A percentile compares a stretch with the other conserved stretches of the same genome.
Conservation (phyloP, 352 stramenopile genomes). For the Saprolegnia parasitica region DNA sequence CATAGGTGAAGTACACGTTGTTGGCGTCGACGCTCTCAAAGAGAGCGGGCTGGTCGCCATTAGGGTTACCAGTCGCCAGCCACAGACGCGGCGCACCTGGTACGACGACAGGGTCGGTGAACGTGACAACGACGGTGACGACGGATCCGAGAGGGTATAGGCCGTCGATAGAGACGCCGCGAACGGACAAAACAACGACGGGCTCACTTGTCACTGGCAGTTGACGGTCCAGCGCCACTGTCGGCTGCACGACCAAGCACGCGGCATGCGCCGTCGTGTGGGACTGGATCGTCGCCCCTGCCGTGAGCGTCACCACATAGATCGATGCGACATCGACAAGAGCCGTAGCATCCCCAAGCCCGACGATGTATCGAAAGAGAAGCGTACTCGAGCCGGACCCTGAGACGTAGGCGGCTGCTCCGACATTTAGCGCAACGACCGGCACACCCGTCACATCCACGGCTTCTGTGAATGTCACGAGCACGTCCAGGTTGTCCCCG, state of each 20-base stretch:
- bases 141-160: slow-evolving; percentile 60
- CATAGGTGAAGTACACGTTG: slow-evolving; percentile 52
- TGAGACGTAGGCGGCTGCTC: slow-evolving; percentile 42
- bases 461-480: slow-evolving; percentile 15
- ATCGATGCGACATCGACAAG: not conserved
- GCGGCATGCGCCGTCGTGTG: not conserved
- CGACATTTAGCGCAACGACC: slow-evolving; percentile 12
- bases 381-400: slow-evolving; percentile 47
- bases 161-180: slow-evolving; percentile 30
- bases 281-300: not conserved
- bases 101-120: slow-evolving; percentile 58
- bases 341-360: slow-evolving; percentile 39
- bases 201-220: no score
- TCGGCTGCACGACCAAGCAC: not conserved
- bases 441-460: slow-evolving; percentile 9
- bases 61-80: slow-evolving; percentile 44
- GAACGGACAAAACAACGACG: slow-evolving; percentile 6
- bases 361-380: slow-evolving; percentile 52
- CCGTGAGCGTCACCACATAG: slow-evolving; percentile 7
- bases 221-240: not conserved
- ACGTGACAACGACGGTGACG: slow-evolving; percentile 50
- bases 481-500: slow-evolving; percentile 25
- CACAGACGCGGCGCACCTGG: slow-evolving; percentile 43
- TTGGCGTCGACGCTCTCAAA: slow-evolving; percentile 47
- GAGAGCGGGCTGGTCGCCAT: slow-evolving; percentile 37